phyloP scores from a whole-genome alignment of 2,329 filamentous ascomycete species.

The Phaeosphaeriaceae sp. region DNA sequence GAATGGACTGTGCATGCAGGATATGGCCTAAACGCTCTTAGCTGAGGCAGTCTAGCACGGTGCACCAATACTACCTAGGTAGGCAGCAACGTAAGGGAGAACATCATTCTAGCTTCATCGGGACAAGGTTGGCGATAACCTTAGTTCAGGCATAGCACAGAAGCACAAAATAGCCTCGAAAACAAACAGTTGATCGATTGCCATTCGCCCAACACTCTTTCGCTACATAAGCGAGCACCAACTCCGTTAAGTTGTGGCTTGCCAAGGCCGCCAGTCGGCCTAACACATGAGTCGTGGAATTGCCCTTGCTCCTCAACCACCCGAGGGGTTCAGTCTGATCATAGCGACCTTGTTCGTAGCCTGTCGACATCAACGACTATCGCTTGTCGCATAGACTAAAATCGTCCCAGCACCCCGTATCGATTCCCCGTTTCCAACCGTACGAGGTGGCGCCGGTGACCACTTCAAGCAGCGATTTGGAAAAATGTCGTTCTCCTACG shows the following conservation, averaged over 20 bases:
- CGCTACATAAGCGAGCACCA: not conserved
- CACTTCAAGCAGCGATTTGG: not conserved
- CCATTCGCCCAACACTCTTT: not conserved
- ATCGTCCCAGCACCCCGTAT: not conserved
- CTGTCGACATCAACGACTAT: not conserved
- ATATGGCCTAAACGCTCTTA: too few species aligned
- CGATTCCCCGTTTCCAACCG: not conserved
- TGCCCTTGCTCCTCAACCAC: not conserved
- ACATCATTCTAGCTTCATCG: too few species aligned
- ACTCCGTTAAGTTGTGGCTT: not conserved
- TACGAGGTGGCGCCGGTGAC: not conserved
- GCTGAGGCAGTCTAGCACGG: too few species aligned
- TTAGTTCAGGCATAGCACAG: too few species aligned
- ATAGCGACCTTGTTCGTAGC: not conserved
- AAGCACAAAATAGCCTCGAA: not conserved
- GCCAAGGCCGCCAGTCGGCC: not conserved
- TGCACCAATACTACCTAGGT: too few species aligned
- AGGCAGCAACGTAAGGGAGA: too few species aligned
- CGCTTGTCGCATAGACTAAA: not conserved
- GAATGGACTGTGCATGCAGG: too few species aligned
- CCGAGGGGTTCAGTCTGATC: not conserved
- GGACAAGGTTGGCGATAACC: too few species aligned
- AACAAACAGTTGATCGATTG: not conserved
- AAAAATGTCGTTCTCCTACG: constrained; percentile 1
- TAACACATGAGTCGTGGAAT: not conserved